phyloP scores from a whole-genome alignment of 768 basidiomycete species.

The Boletellus ananas region DNA sequence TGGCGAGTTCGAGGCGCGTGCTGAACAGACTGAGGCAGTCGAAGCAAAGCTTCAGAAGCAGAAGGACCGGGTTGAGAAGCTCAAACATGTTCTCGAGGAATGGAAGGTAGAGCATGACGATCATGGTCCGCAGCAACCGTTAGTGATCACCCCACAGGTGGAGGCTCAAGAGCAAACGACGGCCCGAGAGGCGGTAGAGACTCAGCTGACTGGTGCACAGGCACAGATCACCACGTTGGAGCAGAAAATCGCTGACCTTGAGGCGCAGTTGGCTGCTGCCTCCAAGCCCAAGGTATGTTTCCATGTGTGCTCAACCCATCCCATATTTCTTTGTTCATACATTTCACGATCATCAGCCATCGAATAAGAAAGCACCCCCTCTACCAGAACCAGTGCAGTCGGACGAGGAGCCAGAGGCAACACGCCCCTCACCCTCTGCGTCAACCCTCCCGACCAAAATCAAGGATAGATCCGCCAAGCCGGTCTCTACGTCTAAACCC shows the following conservation, averaged over 20 bases:
- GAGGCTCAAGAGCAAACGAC: conserved; percentile 36
- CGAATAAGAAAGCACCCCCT: conserved; percentile 8
- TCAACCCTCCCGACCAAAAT: conserved; percentile 7
- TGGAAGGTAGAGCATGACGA: conserved; percentile 42
- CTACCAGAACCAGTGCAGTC: conserved; percentile 9
- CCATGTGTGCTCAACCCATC: conserved; percentile 6
- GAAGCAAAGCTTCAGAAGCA: conserved; percentile 42
- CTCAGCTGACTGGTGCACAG: conserved; percentile 33
- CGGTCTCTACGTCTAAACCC: conserved; percentile 14
- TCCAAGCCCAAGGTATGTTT: conserved; percentile 25
- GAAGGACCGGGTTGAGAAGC: conserved; percentile 38
- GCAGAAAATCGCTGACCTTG: conserved; percentile 43
- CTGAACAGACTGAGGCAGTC: conserved; percentile 26
- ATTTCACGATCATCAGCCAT: conserved; percentile 6
- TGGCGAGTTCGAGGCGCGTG: conserved; percentile 26
- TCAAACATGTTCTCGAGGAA: conserved; percentile 38
- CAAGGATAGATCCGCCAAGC: conserved; percentile 17
- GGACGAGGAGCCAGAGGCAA: conserved; percentile 25
- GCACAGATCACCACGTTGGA: conserved; percentile 25
- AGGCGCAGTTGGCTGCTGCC: conserved; percentile 40
- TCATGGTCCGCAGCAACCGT: neutral
- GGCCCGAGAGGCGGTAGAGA: conserved; percentile 35
- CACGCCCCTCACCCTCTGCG: conserved; percentile 13
- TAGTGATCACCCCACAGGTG: conserved; percentile 28
- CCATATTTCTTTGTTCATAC: conserved; percentile 6